Conservation (phyloP, 768 basidiomycete species). For the Tylopilus felleus region DNA sequence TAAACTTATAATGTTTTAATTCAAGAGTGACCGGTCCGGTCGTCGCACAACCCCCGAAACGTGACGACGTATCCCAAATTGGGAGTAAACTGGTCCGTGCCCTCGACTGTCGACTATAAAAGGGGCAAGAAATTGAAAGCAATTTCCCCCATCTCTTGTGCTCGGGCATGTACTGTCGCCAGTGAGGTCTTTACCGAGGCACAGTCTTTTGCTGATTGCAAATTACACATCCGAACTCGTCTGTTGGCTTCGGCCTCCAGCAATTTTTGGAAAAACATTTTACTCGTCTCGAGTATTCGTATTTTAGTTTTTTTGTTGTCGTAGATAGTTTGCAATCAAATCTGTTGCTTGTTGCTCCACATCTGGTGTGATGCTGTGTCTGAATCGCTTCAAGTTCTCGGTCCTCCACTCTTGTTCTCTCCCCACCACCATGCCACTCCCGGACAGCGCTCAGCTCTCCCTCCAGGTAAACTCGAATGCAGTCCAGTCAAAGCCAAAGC, state of each 20-base stretch:
- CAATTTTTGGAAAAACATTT: background rate
- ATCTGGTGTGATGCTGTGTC: background rate
- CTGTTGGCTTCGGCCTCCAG: background rate
- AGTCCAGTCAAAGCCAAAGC: slow-evolving; percentile 58
- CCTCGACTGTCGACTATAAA: background rate
- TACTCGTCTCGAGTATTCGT: background rate
- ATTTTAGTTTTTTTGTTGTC: background rate
- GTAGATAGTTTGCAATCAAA: background rate
- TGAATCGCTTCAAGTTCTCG: too few species aligned
- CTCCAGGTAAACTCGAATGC: slow-evolving; percentile 56
- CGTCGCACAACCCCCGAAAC: background rate
- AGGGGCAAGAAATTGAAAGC: background rate
- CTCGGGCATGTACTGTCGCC: background rate
- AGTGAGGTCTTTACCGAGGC: background rate
- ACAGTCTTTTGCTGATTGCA: background rate
- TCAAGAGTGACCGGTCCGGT: background rate
- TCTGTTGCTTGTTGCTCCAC: background rate
- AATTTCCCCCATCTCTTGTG: background rate
- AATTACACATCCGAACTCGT: background rate
- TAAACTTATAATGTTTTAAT: background rate
- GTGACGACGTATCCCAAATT: too few species aligned
- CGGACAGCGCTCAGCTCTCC: slow-evolving; percentile 48
- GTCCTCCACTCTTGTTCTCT: too few species aligned
- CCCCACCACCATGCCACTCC: slow-evolving; percentile 60
- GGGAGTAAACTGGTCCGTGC: slow-evolving; percentile 18